These are phyloP conservation scores for Sordariomycetes sp. DNA, from an alignment of 2,329 filamentous ascomycete species.

Conservation along the genomic window DNA sequence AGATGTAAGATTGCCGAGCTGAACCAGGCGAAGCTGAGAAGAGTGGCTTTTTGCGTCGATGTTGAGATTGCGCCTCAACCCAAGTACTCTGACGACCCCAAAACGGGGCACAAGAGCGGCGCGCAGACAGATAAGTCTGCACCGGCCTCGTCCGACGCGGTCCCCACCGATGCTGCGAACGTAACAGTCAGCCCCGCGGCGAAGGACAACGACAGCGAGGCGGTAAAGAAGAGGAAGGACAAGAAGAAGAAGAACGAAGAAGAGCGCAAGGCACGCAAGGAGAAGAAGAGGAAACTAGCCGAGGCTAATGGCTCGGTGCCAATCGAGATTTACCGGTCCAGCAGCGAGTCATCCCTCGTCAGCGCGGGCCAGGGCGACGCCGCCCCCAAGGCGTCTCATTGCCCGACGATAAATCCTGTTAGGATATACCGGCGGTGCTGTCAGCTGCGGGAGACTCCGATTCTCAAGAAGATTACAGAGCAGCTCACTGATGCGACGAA, in stretches of 20 bases:
- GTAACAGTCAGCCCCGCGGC: conserved; percentile 23
- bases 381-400: conserved; percentile 15
- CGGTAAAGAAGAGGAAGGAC: conserved; percentile 64
- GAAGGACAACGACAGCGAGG: conserved; percentile 27
- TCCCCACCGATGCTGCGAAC: conserved; percentile 9
- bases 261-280: conserved; percentile 82
- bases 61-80: conserved; percentile 90
- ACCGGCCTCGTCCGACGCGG: neutral
- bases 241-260: conserved; percentile 95
- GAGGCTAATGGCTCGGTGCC: conserved; percentile 81
- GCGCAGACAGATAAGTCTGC: conserved; percentile 49
- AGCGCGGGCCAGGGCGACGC: conserved; percentile 1
- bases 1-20: conserved; percentile 70
- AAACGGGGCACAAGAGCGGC: conserved; percentile 19
- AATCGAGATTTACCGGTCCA: conserved; percentile 65
- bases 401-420: conserved; percentile 79
- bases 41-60: conserved; percentile 92
- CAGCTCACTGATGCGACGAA: conserved; percentile 66
- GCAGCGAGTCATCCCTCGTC: conserved; percentile 40
- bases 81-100: conserved; percentile 51
- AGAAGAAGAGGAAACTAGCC: conserved; percentile 72
- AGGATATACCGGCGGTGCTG: conserved; percentile 92
- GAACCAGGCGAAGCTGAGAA: conserved; percentile 65
- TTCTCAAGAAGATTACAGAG: conserved; percentile 82
- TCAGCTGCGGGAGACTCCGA: conserved; percentile 82